Evolutionary conservation across 2,329 filamentous ascomycete species (phyloP).

Genomic region (Aspergillus tubingensis): DNA sequence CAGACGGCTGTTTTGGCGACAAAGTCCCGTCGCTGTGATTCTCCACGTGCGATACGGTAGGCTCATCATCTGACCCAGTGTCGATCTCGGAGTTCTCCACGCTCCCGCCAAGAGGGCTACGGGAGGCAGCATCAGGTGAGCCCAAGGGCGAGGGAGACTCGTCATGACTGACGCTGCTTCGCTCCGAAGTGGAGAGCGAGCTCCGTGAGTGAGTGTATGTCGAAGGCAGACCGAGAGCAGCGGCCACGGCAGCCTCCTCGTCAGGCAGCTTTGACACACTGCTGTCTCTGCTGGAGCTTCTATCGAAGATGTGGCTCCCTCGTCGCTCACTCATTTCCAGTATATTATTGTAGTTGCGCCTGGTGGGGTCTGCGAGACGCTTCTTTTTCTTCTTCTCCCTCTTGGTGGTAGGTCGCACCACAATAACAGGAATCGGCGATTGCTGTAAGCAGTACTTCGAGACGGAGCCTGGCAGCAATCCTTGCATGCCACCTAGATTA

Average conservation of each 20-base stretch:
- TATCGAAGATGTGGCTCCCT: constrained; percentile 56
- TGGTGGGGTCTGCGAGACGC: constrained; percentile 71
- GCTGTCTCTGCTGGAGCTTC: constrained; percentile 49
- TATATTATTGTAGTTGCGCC: constrained; percentile 77
- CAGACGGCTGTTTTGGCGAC: neutral
- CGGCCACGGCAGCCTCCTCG: constrained; percentile 53
- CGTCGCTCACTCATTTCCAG: constrained; percentile 62
- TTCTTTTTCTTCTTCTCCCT: constrained; percentile 88
- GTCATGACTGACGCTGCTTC: constrained; percentile 36
- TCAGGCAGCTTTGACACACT: constrained; percentile 48
- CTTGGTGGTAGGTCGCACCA: constrained; percentile 84
- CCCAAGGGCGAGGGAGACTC: constrained; percentile 26
- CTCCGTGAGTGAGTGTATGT: constrained; percentile 34
- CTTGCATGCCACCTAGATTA: constrained; percentile 81
- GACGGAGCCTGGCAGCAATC: constrained; percentile 82
- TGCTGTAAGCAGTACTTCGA: constrained; percentile 95
- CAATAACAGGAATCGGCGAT: constrained; percentile 88
- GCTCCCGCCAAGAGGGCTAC: constrained; percentile 25
- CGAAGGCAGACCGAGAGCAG: constrained; percentile 49
- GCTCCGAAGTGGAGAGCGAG: constrained; percentile 39
- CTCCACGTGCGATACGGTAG: constrained; percentile 3
- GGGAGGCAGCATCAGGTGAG: constrained; percentile 30
- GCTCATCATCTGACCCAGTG: constrained; percentile 19
- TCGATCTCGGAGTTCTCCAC: constrained; percentile 30
- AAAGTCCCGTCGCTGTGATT: neutral